These are phyloP conservation scores for Tranzscheliella williamsii DNA, from an alignment of 1,284 basidiomycete species.

Conservation along the genomic window DNA sequence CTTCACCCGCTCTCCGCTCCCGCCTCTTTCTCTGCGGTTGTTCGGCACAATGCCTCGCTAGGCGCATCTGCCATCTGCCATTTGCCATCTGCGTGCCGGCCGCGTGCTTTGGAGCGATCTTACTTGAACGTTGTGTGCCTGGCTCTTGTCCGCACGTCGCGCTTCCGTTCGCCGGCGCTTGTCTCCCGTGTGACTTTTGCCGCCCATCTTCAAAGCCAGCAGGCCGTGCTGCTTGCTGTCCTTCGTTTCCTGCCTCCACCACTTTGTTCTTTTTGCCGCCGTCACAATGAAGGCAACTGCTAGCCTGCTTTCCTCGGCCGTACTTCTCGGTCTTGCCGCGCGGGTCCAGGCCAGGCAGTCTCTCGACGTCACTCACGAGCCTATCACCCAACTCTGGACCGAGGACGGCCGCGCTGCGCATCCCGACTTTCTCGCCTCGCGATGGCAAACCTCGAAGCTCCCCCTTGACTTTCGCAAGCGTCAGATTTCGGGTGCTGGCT, in stretches of 20 bases:
- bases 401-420: slow-evolving; percentile 20
- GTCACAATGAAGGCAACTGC: slow-evolving; percentile 18
- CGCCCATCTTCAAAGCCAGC: too few relatives aligned
- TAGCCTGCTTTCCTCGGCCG: slow-evolving; percentile 1
- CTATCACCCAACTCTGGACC: slow-evolving; percentile 20
- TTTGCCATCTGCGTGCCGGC: too few relatives aligned
- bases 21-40: background rate
- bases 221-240: background rate
- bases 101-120: too few relatives aligned
- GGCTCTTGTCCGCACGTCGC: too few relatives aligned
- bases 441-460: slow-evolving; percentile 32
- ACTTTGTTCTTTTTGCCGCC: background rate
- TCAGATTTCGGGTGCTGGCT: slow-evolving; percentile 10
- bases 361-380: slow-evolving; percentile 32
- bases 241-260: slow-evolving; percentile 1
- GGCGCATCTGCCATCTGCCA: background rate
- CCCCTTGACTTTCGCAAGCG: slow-evolving; percentile 35
- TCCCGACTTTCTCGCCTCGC: slow-evolving; percentile 18
- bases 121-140: too few relatives aligned
- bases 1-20: too few relatives aligned
- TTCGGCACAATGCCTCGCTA: background rate
- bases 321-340: slow-evolving; percentile 21
- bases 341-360: slow-evolving; percentile 7
- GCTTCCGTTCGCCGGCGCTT: too few relatives aligned
- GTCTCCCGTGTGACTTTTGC: too few relatives aligned